Base-by-base conservation (phyloP, 306 rosid species). In the Glycyrrhiza uralensis region DNA sequence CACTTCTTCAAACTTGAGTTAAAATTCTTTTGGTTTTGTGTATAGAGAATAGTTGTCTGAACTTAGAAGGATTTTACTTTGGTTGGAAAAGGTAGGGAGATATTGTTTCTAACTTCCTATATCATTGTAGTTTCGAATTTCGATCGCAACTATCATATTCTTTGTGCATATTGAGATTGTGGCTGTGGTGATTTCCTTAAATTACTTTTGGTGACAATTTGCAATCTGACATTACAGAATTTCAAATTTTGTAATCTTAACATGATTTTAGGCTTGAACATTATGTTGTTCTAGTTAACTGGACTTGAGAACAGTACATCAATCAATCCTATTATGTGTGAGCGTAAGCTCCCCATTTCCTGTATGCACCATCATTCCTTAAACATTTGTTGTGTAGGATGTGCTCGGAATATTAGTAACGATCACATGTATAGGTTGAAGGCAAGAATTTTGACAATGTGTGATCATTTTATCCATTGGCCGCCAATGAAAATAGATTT, bases 11-110 rank as follows among this genome's bases (percentile, higher is more conserved):
- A 35, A n/a, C 30, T 17, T 28, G 45, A 55, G 3, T 56, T 11
- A 7, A n/a, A 38, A 5, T 55, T 41, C 45, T 42, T 6, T 66
- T 30, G 6, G 38, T 11, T 28, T 17, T 15, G 23, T 13, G 22
- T 19, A 18, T 29, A 41, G 26, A 3, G 7, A 56, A 32, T 23
- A 49, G 42, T 24, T 62, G 28, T 38, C 29, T 49, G 28, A 23
- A 19, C 35, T 47, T 23, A 60, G 69, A 45, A 36, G 58, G 63
- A 22, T 17, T 23, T 33, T 7, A 47, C 55, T 19, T 23, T 12
- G 81, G 52, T 47, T 68, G 46, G 35, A 69, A 56, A n/a, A 30
- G 72, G 32, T 19, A 23, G 45, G 45, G 19, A 11, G 22, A 57
- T 47, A 14, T 7, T 18, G 13, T 52, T 1, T 20, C 22, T 15